phyloP scores from a whole-genome alignment of 106 monocot genomes.

The Xerophyta viscosa region DNA sequence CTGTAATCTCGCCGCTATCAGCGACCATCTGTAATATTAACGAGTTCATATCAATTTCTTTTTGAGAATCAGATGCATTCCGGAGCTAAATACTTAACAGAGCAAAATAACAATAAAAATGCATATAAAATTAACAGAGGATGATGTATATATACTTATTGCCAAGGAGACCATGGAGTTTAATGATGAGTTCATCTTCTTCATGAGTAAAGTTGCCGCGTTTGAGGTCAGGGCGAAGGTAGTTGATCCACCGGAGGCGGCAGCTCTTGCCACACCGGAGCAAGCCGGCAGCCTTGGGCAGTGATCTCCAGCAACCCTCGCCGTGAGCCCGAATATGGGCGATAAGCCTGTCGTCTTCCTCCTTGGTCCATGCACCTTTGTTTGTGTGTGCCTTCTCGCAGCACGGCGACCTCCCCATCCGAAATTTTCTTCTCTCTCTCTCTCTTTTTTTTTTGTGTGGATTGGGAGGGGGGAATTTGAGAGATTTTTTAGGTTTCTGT shows the following conservation, averaged over 20 bases:
- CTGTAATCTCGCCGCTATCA: slow-evolving; percentile 48
- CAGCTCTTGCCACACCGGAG: slow-evolving; percentile 84
- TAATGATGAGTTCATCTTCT: slow-evolving; percentile 76
- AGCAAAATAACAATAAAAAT: too few species aligned
- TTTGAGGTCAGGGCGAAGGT: slow-evolving; percentile 82
- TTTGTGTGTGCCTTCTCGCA: slow-evolving; percentile 54
- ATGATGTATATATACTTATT: slow-evolving; percentile 54
- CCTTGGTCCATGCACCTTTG: slow-evolving; percentile 54
- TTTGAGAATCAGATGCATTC: too few species aligned
- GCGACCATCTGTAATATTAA: slow-evolving; percentile 40
- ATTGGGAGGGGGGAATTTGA: too few species aligned
- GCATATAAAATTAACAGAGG: too few species aligned
- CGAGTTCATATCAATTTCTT: not conserved
- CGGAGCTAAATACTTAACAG: too few species aligned
- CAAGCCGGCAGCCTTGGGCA: slow-evolving; percentile 51
- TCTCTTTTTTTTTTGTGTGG: too few species aligned
- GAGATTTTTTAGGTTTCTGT: not conserved
- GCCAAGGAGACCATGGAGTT: slow-evolving; percentile 59
- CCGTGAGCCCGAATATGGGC: slow-evolving; percentile 36
- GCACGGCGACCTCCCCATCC: slow-evolving; percentile 49
- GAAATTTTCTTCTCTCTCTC: not conserved
- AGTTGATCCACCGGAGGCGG: slow-evolving; percentile 84
- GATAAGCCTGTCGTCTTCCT: slow-evolving; percentile 39
- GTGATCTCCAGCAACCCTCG: slow-evolving; percentile 45
- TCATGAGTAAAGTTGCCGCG: slow-evolving; percentile 74